These are phyloP conservation scores for Podosphaera leucotricha DNA, from an alignment of 2,329 filamentous ascomycete genomes.

Conservation along the genomic window DNA sequence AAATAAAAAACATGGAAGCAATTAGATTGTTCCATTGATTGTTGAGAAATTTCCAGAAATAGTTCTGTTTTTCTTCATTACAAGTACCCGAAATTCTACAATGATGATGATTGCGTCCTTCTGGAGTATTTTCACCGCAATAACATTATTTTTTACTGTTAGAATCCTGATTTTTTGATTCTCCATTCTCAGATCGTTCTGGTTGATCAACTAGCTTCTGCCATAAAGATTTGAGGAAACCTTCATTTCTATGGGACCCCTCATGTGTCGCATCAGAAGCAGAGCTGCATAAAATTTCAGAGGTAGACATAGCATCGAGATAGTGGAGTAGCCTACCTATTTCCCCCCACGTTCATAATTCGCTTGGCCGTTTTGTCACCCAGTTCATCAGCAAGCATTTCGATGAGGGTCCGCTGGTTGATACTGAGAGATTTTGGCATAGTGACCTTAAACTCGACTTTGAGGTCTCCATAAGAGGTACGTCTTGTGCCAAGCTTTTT, in stretches of 20 bases:
- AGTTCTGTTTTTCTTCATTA: not conserved
- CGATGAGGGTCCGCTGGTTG: constrained; percentile 78
- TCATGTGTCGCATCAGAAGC: not conserved
- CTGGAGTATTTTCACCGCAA: not conserved
- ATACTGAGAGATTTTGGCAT: constrained; percentile 88
- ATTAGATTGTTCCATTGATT: not conserved
- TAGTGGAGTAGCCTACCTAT: constrained; percentile 21
- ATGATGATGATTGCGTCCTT: not conserved
- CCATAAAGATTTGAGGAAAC: constrained; percentile 85
- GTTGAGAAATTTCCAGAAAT: not conserved
- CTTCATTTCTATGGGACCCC: constrained; percentile 50
- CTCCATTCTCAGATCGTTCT: not conserved
- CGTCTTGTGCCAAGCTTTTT: constrained; percentile 51
- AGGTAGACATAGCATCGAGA: not conserved
- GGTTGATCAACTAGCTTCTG: constrained; percentile 63
- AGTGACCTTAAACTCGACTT: constrained; percentile 78
- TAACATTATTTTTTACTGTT: not conserved
- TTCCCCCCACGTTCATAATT: constrained; percentile 57
- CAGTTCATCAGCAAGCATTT: constrained; percentile 95
- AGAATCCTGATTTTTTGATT: not conserved
- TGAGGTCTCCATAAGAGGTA: constrained; percentile 53
- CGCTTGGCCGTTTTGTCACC: constrained; percentile 76
- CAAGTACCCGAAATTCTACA: not conserved
- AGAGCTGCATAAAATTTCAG: constrained; percentile 2
- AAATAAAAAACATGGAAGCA: not conserved